Percentiles rank a stretch among this genome's conserved stretches.
These are phyloP conservation scores for Setaria italica DNA, from an alignment of 202 grass and related monocot species.

Conservation along the genomic window DNA sequence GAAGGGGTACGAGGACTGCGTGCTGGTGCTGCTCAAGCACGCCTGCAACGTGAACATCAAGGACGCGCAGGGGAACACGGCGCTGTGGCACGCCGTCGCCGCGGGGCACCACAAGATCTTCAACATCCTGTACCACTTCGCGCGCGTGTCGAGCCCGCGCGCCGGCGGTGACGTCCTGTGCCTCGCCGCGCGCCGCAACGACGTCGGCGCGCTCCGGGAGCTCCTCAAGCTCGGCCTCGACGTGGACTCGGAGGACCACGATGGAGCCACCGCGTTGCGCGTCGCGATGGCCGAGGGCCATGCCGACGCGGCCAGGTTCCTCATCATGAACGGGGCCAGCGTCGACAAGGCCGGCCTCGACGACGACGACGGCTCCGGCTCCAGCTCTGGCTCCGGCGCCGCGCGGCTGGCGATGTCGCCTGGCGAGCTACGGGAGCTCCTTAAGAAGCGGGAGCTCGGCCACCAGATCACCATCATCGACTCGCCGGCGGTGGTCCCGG, in stretches of 20 bases:
- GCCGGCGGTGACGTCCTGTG: slow-evolving; percentile 73
- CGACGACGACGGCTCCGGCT: neutral
- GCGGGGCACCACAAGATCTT: slow-evolving; percentile 85
- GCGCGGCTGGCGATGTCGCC: slow-evolving; percentile 38
- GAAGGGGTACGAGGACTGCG: slow-evolving; percentile 89
- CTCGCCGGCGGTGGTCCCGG: slow-evolving; percentile 21
- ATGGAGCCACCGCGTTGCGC: slow-evolving; percentile 65
- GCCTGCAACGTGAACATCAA: slow-evolving; percentile 74
- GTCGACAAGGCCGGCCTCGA: slow-evolving; percentile 52
- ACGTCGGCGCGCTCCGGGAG: slow-evolving; percentile 69
- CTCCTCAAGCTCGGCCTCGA: slow-evolving; percentile 75
- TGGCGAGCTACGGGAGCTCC: slow-evolving; percentile 54
- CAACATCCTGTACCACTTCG: slow-evolving; percentile 74
- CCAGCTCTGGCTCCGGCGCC: neutral
- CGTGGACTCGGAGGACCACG: slow-evolving; percentile 67
- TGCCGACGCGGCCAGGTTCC: slow-evolving; percentile 59
- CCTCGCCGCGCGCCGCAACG: slow-evolving; percentile 62
- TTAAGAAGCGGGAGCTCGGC: slow-evolving; percentile 56
- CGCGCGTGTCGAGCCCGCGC: slow-evolving; percentile 57
- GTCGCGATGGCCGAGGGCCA: slow-evolving; percentile 63
- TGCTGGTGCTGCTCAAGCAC: slow-evolving; percentile 77
- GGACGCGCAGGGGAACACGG: slow-evolving; percentile 77
- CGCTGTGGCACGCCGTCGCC: slow-evolving; percentile 76
- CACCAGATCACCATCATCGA: slow-evolving; percentile 60
- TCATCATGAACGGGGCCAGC: slow-evolving; percentile 72